Evolutionary conservation across 106 monocot genomes (phyloP), one percentile per base, ranked within the genome.

Genomic region (Xerophyta viscosa): DNA sequence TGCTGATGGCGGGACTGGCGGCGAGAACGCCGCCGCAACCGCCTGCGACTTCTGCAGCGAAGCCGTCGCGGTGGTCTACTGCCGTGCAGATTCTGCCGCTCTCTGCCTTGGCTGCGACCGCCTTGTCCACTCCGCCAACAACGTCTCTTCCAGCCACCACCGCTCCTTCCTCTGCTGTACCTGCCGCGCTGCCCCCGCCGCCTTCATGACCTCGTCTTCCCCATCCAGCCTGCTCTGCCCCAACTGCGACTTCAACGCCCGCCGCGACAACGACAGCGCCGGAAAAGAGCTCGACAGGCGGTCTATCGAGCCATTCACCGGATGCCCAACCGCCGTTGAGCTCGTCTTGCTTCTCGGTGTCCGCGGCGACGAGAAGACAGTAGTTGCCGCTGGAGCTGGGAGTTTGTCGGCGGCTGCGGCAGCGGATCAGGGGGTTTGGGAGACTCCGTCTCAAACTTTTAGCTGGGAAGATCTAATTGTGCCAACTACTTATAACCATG

Each of bases 391-490:
- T 15, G 46, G 41, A 21, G 67, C 43, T 29, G 70, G 41, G 53
- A 52, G 33, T 20, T 29, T 23, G 43, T 52, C n/a, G n/a, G n/a
- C n/a, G n/a, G n/a, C n/a, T n/a, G n/a, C n/a, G 29, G 14, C 45
- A 37, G 65, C 41, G 3, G 62, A 36, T 17, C 58, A 17, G 14
- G 31, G 43, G 42, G 27, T 65, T 27, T 71, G 70, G 71, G 71
- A 78, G 63, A 57, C 60, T 13, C 52, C 64, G 27, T 60, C 46
- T 39, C 46, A 46, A 7, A 57, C 79, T 6, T 19, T 85, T 18
- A 60, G 72, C 18, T 39, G 75, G 48, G 72, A 72, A 20, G 84
- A 85, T 68, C 51, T 80, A 2, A 58, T 85, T 20, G 72, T 80
- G 41, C 79, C 79, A 12, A 69, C 54, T 25, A 72, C 45, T 28